A percentile compares a stretch with the other conserved stretches of the same genome.
These are phyloP conservation scores for Neonectria sp. DNA, from an alignment of 2,329 filamentous ascomycete species.

Conservation along the genomic window DNA sequence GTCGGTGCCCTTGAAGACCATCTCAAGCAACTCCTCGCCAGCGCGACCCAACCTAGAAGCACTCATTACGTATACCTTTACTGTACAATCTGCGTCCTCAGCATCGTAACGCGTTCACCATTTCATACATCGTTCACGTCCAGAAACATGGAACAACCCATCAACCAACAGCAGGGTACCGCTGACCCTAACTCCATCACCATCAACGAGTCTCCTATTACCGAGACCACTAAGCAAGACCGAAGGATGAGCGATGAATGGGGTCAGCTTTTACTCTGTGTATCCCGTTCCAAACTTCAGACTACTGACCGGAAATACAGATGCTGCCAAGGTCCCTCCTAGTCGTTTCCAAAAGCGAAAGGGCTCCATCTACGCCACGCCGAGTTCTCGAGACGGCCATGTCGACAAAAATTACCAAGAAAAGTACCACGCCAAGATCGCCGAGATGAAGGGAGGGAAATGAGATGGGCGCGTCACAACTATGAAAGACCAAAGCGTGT, in stretches of 20 bases:
- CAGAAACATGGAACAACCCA: slow-evolving; percentile 43
- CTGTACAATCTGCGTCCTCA: not conserved
- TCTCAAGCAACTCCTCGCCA: not conserved
- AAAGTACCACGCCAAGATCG: slow-evolving; percentile 73
- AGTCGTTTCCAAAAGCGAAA: slow-evolving; percentile 79
- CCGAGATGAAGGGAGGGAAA: slow-evolving; percentile 64
- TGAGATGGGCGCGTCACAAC: slow-evolving; percentile 25
- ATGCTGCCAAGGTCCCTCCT: slow-evolving; percentile 77
- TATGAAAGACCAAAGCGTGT: slow-evolving; percentile 5
- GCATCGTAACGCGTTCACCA: not conserved
- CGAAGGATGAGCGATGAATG: slow-evolving; percentile 62
- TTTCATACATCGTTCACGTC: not conserved
- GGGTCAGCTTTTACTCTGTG: slow-evolving; percentile 55
- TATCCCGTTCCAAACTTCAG: not conserved
- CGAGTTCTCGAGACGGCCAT: slow-evolving; percentile 75
- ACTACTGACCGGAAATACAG: slow-evolving; percentile 52
- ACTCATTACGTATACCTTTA: not conserved
- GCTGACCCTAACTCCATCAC: slow-evolving; percentile 39
- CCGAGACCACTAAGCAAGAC: slow-evolving; percentile 48
- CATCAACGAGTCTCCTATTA: slow-evolving; percentile 51
- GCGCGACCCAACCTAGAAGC: not conserved
- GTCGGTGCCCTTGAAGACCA: not conserved
- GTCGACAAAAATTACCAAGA: slow-evolving; percentile 71
- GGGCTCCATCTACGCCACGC: slow-evolving; percentile 78
- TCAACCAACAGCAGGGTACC: slow-evolving; percentile 44